Evolutionary conservation across 768 basidiomycete species (phyloP).

Genomic region (Cystofilobasidium ferigula): DNA sequence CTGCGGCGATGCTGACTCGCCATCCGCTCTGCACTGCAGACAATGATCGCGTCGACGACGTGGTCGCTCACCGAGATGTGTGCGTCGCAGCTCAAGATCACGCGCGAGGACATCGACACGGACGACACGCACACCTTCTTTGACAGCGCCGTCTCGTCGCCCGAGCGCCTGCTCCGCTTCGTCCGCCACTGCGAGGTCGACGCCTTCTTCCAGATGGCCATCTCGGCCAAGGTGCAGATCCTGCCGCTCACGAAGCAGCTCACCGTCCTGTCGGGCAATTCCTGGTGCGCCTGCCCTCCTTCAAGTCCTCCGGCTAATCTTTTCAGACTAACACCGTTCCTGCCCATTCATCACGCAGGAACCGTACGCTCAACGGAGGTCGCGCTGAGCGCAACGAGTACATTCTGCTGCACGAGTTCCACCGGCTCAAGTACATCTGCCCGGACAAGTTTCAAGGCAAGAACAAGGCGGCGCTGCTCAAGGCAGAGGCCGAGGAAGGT

Average conservation of each 20-base stretch:
- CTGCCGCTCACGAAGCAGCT: conserved; percentile 83
- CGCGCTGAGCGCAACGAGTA: conserved; percentile 98
- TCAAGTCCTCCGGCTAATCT: neutral
- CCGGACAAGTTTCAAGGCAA: conserved; percentile 67
- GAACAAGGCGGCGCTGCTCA: conserved; percentile 36
- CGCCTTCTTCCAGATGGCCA: conserved; percentile 94
- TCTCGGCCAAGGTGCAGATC: conserved; percentile 85
- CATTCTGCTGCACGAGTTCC: conserved; percentile 96
- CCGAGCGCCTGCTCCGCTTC: conserved; percentile 71
- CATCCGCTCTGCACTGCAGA: conserved; percentile 42
- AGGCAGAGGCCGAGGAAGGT: conserved; percentile 43
- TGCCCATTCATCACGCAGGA: conserved; percentile 48
- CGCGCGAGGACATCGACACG: conserved; percentile 86
- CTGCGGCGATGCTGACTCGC: neutral
- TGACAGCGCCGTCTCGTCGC: conserved; percentile 65
- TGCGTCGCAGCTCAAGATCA: conserved; percentile 69
- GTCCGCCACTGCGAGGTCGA: conserved; percentile 90
- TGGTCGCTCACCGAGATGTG: conserved; percentile 99
- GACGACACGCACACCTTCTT: conserved; percentile 88
- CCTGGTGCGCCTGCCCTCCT: conserved; percentile 54
- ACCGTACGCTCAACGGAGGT: conserved; percentile 90
- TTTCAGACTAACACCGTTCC: neutral
- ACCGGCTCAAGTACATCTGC: conserved; percentile 85
- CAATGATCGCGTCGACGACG: conserved; percentile 93
- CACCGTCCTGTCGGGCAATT: conserved; percentile 90